Evolutionary conservation across 768 basidiomycete species (phyloP).

Genomic region (Mycena vitilis): DNA sequence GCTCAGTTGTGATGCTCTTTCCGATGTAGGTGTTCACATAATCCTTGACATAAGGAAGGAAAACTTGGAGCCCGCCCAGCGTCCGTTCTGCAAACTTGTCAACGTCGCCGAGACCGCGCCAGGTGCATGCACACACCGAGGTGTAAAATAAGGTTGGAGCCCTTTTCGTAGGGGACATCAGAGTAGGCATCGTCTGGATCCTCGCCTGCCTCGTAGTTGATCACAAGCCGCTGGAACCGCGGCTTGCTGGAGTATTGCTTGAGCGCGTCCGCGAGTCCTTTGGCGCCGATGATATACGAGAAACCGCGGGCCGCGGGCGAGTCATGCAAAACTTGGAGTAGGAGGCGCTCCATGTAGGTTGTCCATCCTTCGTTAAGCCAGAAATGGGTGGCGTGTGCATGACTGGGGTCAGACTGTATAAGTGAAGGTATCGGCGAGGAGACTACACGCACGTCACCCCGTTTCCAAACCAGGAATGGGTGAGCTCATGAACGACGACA

Average conservation of each 20-base stretch:
- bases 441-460: slow-evolving; percentile 71
- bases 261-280: slow-evolving; percentile 78
- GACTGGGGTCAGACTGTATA: slow-evolving; percentile 47
- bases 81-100: slow-evolving; percentile 62
- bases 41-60: slow-evolving; percentile 85
- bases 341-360: slow-evolving; percentile 89
- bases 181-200: slow-evolving; percentile 84
- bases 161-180: slow-evolving; percentile 88
- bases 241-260: slow-evolving; percentile 68
- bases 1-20: slow-evolving; percentile 82
- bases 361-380: slow-evolving; percentile 97
- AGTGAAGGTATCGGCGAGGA: background rate
- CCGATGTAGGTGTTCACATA: slow-evolving; percentile 88
- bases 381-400: slow-evolving; percentile 82
- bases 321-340: slow-evolving; percentile 71
- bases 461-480: slow-evolving; percentile 95
- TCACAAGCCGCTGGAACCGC: slow-evolving; percentile 84
- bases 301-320: slow-evolving; percentile 84
- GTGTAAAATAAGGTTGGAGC: slow-evolving; percentile 87
- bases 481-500: slow-evolving; percentile 88
- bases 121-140: slow-evolving; percentile 61
- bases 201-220: slow-evolving; percentile 78
- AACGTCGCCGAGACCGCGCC: slow-evolving; percentile 1
- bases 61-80: slow-evolving; percentile 85
- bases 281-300: slow-evolving; percentile 80